phyloP scores from a whole-genome alignment of 1,284 basidiomycete genomes.

The Sanghuangporus weigelae region DNA sequence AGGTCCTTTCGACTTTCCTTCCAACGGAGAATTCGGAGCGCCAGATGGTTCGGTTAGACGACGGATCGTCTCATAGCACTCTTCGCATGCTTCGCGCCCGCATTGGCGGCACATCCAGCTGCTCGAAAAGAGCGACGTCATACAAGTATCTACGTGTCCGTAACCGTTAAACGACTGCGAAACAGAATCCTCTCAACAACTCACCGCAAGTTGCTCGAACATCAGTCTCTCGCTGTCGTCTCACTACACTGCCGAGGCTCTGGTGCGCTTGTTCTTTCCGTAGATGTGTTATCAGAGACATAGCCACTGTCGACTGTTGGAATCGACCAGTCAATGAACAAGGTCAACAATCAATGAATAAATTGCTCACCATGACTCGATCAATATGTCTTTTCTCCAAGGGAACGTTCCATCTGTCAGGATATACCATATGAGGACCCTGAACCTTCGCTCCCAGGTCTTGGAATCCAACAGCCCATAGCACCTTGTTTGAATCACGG shows the following conservation, averaged over 20 bases:
- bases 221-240: constrained; percentile 69
- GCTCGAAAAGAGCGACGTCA: constrained; percentile 86
- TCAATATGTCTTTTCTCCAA: constrained; percentile 44
- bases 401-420: constrained; percentile 57
- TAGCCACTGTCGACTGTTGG: constrained; percentile 58
- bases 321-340: not conserved
- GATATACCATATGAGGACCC: constrained; percentile 58
- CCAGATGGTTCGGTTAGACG: constrained; percentile 51
- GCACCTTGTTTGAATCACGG: constrained; percentile 49
- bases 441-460: constrained; percentile 46
- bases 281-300: constrained; percentile 64
- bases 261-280: constrained; percentile 68
- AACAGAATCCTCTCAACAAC: constrained; percentile 24
- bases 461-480: constrained; percentile 63
- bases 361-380: constrained; percentile 50
- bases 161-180: not conserved
- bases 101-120: constrained; percentile 89
- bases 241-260: constrained; percentile 54
- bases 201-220: constrained; percentile 80
- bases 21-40: constrained; percentile 37
- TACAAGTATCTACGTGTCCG: constrained; percentile 70
- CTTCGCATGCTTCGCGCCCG: constrained; percentile 84
- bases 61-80: constrained; percentile 72
- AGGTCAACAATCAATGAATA: not conserved
- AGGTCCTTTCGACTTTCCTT: constrained; percentile 22